phyloP scores from a whole-genome alignment of 2,329 filamentous ascomycete genomes.

The Nigrograna mackinnonii region DNA sequence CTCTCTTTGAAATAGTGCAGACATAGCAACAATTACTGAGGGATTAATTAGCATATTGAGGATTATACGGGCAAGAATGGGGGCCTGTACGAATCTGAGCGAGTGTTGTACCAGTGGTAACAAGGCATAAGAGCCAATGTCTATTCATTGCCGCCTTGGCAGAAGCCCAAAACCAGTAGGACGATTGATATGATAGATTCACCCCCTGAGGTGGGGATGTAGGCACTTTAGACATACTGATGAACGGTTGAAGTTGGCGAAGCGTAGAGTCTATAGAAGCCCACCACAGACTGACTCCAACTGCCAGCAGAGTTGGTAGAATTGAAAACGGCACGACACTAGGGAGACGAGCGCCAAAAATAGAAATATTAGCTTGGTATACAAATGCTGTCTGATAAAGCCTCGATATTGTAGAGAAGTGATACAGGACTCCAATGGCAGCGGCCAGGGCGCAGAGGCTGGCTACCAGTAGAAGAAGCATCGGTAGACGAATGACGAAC shows the following conservation, averaged over 20 bases:
- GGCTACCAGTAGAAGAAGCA: neutral
- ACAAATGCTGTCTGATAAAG: constrained; percentile 20
- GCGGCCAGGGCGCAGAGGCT: no score
- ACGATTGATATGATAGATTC: constrained; percentile 17
- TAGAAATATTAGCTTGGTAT: constrained; percentile 18
- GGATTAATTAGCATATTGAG: no score
- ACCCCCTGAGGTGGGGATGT: constrained; percentile 12
- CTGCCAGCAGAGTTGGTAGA: constrained; percentile 19
- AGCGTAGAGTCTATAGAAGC: constrained; percentile 20
- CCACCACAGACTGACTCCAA: constrained; percentile 22
- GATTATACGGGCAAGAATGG: neutral
- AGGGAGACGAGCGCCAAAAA: constrained; percentile 12
- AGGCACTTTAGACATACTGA: constrained; percentile 17
- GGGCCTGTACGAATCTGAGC: constrained; percentile 15
- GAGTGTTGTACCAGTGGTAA: constrained; percentile 15
- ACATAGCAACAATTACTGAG: constrained; percentile 17
- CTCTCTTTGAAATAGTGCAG: constrained; percentile 18
- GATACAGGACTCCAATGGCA: constrained; percentile 3
- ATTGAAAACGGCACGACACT: constrained; percentile 24
- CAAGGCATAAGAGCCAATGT: constrained; percentile 16
- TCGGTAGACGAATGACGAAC: no score
- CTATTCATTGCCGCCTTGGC: constrained; percentile 13
- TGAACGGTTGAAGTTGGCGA: constrained; percentile 21
- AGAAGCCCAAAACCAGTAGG: constrained; percentile 16
- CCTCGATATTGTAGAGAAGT: constrained; percentile 1